Evolutionary conservation across 2,329 filamentous ascomycete genomes (phyloP), one percentile per base, ranked within the genome.

Genomic region (Penicillium sumatraense): DNA sequence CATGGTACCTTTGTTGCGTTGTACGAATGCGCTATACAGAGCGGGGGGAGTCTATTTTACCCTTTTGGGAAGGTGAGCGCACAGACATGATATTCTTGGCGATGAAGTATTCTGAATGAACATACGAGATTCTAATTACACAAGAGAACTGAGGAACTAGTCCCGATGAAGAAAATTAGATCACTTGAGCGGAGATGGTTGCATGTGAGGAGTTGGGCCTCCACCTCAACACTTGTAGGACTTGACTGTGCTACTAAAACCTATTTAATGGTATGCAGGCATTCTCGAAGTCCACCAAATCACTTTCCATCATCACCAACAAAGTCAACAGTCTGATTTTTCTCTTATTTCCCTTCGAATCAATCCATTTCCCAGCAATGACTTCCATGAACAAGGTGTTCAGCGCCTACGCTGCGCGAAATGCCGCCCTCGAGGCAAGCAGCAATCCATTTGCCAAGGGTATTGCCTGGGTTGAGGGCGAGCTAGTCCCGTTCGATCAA

Each of bases 391-490:
- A 53, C 16, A 47, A 47, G 42, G 20, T 53, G 8, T 48, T 53
- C 31, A 23, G 26, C 31, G 50, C 29, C 10, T 78, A 80, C 56
- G 36, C 63, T 5, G 57, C 62, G 7, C 71, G 76, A 11, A 59
- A 69, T 40, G 52, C 58, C 11, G 57, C 59, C 47, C 69, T 80
- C 0, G 58, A 70, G 31, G 42, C 61, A 3, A 77, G 68, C 66
- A 66, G 45, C 13, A 77, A 78, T 63, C 72, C 72, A 0, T 77
- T 75, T 49, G 71, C 78, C 16, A 66, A 72, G 16, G 80, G 81
- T 10, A 66, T 82, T 3, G 80, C 80, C 20, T 83, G 78, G 80
- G 62, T 82, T 1, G 70, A 75, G 41, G 78, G 78, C 14, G 62
- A 77, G 36, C 64, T 78, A 3, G 70, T 75, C 0, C 79, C 80